Evolutionary conservation across 2,329 filamentous ascomycete species (phyloP), one percentile per base, ranked within the genome.

Genomic region (Calonectria fujianensis): DNA sequence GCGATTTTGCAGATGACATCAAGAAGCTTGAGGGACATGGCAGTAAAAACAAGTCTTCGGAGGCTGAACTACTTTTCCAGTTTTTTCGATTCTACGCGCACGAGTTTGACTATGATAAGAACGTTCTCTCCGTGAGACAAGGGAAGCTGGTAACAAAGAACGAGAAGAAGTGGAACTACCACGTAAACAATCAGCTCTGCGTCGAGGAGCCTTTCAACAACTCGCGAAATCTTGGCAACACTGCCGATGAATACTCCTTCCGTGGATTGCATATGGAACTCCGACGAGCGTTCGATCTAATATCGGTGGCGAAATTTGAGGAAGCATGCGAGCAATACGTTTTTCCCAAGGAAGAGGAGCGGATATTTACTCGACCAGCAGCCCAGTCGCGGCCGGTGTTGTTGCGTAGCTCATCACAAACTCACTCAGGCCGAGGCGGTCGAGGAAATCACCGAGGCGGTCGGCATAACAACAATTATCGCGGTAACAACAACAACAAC

Each of bases 131-230:
- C 1, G 93, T 99, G 65, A 93, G 96, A 29, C 90, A 94, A 79
- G 97, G 96, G 14, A 94, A 91, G 80, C 86, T 96, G 71, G 87
- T 98, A 71, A 93, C 93, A 11, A 96, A 98, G 84, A 90, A 92
- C 76, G 95, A 95, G 72, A 98, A 98, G 87, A 93, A 93, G 32
- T 98, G 97, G 97, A 92, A 96, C 81, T 89, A 94, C 66, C 89
- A 91, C 45, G 87, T 93, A 72, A 96, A 96, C 81, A 97, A 98
- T 81, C 92, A 94, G 76, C 90, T 99, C 39, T 98, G 96, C 83
- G 95, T 99, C 14, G 97, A 99, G 83, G 97, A 99, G 84, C 97
- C 97, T 0, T 99, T 99, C 88, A 99, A 98, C 81, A 94, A 90
- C 5, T 90, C 90, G 45, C 92, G 97, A 52, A 99, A 99, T 83